Percentiles rank a stretch among this genome's conserved stretches.
Conservation (phyloP, 768 basidiomycete species). For the Lactarius akahatsu region DNA sequence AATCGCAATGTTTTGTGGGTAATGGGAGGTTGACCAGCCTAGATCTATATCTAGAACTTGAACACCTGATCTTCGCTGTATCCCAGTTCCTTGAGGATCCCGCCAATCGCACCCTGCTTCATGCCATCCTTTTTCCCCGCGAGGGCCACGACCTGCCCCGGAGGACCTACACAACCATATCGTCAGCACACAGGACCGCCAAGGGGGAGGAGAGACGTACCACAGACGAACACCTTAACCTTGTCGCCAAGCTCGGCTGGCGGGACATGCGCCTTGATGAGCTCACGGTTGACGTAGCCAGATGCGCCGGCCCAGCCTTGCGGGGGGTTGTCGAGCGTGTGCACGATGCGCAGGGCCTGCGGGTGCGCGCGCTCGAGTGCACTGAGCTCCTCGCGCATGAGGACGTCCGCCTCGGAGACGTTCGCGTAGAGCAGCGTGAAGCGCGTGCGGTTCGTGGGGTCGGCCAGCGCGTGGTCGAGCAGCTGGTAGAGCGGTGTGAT, state of each 20-base stretch:
- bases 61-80: conserved; percentile 83
- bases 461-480: conserved; percentile 67
- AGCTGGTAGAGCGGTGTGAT: conserved; percentile 89
- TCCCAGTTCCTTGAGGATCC: conserved; percentile 82
- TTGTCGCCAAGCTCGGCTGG: conserved; percentile 66
- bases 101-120: conserved; percentile 81
- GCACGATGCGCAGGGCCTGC: conserved; percentile 75
- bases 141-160: conserved; percentile 83
- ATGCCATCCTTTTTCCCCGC: conserved; percentile 87
- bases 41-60: conserved; percentile 27
- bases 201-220: conserved; percentile 41
- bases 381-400: conserved; percentile 78
- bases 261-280: conserved; percentile 73
- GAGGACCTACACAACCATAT: conserved; percentile 56
- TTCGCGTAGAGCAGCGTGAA: conserved; percentile 93
- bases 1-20: neutral
- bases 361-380: conserved; percentile 65
- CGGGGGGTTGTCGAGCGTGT: conserved; percentile 78
- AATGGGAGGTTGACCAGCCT: neutral
- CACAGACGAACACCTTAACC: conserved; percentile 88
- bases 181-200: neutral
- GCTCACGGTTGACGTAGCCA: conserved; percentile 72
- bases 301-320: conserved; percentile 66
- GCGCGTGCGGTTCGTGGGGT: conserved; percentile 85
- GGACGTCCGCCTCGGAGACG: conserved; percentile 85